Conservation (phyloP, 1,284 basidiomycete genomes). For the Puccinia triticina region DNA sequence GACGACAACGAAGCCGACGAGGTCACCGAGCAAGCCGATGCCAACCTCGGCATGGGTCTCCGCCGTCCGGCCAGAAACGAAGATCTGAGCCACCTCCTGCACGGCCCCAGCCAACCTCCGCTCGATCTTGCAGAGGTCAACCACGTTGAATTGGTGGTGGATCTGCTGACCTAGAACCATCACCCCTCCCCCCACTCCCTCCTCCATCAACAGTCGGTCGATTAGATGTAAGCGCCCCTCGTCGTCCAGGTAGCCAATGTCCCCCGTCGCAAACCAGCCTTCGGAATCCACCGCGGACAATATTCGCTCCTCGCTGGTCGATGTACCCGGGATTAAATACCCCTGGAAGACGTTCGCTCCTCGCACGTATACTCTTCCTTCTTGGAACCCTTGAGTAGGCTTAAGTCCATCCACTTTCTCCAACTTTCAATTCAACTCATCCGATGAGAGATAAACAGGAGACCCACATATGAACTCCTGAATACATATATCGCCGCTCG, state of each 20-base stretch:
- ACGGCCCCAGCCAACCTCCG: not conserved
- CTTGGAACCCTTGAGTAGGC: constrained; percentile 15
- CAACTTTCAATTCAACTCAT: constrained; percentile 44
- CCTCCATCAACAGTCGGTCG: constrained; percentile 26
- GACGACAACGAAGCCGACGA: constrained; percentile 36
- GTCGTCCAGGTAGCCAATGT: constrained; percentile 37
- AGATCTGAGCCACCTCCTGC: constrained; percentile 33
- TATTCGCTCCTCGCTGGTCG: constrained; percentile 11
- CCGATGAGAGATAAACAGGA: not conserved
- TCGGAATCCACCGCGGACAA: constrained; percentile 3
- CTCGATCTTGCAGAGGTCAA: constrained; percentile 44
- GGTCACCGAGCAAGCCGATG: constrained; percentile 9
- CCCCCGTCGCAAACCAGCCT: constrained; percentile 45
- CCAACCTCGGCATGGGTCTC: not conserved
- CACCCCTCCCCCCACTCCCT: not conserved
- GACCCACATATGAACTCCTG: constrained; percentile 4
- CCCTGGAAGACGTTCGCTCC: constrained; percentile 33
- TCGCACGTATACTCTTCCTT: constrained; percentile 33
- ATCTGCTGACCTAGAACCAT: constrained; percentile 25
- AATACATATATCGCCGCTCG: too few species aligned
- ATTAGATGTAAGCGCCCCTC: constrained; percentile 14
- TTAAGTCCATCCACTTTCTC: constrained; percentile 23
- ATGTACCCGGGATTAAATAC: constrained; percentile 23
- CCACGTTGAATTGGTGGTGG: constrained; percentile 39
- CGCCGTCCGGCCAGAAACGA: constrained; percentile 7